A percentile compares a stretch with the other conserved stretches of the same genome.
phyloP scores from a whole-genome alignment of 2,329 filamentous ascomycete species.

The Botryotinia globosa region DNA sequence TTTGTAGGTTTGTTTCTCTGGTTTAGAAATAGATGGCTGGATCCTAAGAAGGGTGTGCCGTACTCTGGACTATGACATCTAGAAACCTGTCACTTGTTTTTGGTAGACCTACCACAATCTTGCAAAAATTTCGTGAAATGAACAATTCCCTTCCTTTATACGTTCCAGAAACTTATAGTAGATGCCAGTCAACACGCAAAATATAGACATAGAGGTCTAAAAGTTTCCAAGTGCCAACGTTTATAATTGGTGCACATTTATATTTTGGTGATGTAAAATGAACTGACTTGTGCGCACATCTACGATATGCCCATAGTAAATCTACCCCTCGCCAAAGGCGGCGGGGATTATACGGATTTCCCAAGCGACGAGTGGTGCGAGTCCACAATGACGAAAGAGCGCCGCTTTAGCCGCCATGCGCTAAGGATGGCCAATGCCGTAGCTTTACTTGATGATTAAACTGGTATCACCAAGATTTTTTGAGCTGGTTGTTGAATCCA shows the following conservation, averaged over 20 bases:
- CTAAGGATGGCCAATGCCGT: conserved; percentile 20
- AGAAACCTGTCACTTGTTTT: neutral
- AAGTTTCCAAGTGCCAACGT: neutral
- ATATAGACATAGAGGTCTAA: too few relatives aligned
- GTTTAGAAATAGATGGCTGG: neutral
- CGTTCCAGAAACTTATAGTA: neutral
- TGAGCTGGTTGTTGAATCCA: conserved; percentile 19
- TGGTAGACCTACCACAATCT: neutral
- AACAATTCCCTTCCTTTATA: neutral
- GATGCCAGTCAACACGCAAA: neutral
- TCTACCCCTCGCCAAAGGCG: conserved; percentile 12
- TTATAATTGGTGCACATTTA: neutral
- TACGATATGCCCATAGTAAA: neutral
- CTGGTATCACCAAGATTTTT: conserved; percentile 25
- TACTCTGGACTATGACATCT: neutral
- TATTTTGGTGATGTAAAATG: neutral
- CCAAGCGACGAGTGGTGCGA: neutral
- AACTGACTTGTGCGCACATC: neutral
- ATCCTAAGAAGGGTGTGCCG: neutral
- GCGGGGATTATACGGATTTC: conserved; percentile 4
- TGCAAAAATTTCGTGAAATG: neutral
- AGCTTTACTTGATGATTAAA: conserved; percentile 26
- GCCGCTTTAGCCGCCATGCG: conserved; percentile 16
- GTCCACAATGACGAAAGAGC: conserved; percentile 20
- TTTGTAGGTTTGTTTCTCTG: too few relatives aligned